Percentiles rank a stretch among this genome's conserved stretches.
Conservation (phyloP, 2,329 filamentous ascomycete genomes). For the Phyllosticta citriasiana region DNA sequence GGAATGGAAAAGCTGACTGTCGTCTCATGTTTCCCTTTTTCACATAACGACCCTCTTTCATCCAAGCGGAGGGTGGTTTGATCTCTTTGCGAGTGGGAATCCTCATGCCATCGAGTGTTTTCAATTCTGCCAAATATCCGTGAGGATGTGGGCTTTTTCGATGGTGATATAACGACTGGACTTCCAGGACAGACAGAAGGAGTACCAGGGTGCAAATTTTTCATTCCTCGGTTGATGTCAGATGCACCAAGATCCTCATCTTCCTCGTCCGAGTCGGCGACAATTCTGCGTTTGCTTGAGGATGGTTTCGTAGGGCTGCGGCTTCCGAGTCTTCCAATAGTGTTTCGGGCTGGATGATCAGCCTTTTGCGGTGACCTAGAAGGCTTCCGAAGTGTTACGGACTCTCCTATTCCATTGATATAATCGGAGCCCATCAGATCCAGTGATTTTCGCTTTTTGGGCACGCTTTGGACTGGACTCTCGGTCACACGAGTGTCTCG, state of each 20-base stretch:
- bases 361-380: constrained; percentile 6
- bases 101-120: constrained; percentile 6
- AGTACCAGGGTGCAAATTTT: background rate
- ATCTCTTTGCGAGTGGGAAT: background rate
- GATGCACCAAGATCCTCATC: background rate
- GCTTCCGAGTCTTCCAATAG: background rate
- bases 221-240: background rate
- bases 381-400: constrained; percentile 3
- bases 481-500: background rate
- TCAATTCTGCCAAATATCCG: background rate
- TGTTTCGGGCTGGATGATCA: background rate
- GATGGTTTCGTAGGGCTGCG: background rate
- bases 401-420: background rate
- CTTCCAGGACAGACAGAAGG: background rate
- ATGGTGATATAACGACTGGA: background rate
- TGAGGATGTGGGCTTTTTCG: background rate
- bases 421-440: constrained; percentile 9
- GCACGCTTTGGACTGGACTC: background rate
- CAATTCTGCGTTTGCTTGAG: constrained; percentile 1
- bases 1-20: background rate
- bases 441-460: constrained; percentile 10
- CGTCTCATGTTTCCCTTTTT: background rate
- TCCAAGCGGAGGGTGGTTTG: background rate
- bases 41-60: background rate
- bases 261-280: constrained; percentile 8